Conservation (phyloP, 139 green algal genomes). For the Ostreobium quekettii region DNA sequence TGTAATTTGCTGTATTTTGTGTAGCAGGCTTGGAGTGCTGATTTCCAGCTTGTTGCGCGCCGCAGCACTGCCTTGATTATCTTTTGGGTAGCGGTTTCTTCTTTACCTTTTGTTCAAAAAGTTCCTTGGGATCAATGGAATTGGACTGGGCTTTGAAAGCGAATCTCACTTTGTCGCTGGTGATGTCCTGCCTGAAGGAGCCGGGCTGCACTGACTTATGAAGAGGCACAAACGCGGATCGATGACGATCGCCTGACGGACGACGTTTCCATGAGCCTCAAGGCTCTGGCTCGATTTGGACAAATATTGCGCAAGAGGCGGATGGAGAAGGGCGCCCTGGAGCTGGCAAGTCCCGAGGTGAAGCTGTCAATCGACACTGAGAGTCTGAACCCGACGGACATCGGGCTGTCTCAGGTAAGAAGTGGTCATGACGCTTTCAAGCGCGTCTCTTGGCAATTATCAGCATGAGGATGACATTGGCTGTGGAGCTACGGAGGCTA, state of each 20-base stretch:
- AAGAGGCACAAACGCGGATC: constrained; percentile 83
- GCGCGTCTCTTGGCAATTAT: neutral
- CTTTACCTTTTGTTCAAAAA: too few species aligned
- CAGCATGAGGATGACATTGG: neutral
- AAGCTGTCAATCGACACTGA: constrained; percentile 89
- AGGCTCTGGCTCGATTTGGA: constrained; percentile 17
- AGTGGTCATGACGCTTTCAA: neutral
- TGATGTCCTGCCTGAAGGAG: constrained; percentile 24
- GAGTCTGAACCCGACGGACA: constrained; percentile 84
- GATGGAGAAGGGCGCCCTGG: constrained; percentile 67
- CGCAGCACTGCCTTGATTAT: too few species aligned
- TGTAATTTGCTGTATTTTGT: too few species aligned
- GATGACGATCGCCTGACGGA: constrained; percentile 69
- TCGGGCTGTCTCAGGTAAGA: constrained; percentile 85
- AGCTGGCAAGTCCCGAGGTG: constrained; percentile 89
- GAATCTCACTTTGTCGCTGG: too few species aligned
- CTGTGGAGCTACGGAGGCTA: too few species aligned
- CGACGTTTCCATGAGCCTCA: constrained; percentile 46
- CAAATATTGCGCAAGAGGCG: constrained; percentile 53
- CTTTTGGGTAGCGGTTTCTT: too few species aligned
- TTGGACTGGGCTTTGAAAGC: too few species aligned
- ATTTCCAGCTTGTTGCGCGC: too few species aligned
- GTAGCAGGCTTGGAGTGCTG: too few species aligned
- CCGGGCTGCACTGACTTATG: constrained; percentile 81
- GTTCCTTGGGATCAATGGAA: too few species aligned